Evolutionary conservation across 352 stramenopile species (phyloP), one percentile per base, ranked within the genome.

Genomic region (Phytopythium litorale): DNA sequence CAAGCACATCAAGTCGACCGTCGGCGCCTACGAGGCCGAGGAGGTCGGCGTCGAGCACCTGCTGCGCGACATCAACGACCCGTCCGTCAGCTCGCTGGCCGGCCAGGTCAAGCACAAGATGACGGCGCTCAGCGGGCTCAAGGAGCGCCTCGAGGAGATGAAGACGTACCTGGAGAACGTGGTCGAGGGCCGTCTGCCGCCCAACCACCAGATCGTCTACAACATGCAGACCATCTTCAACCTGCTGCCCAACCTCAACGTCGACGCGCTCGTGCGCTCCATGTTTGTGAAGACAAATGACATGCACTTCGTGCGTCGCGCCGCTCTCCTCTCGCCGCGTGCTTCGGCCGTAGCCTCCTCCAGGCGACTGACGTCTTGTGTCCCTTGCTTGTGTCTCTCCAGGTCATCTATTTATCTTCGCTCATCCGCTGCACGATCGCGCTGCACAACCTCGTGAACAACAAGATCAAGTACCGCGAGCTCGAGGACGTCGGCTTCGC

Each of bases 221-320:
- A 99, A 99, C 81, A 97, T 99, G 87, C 98, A 99, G 84, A 98
- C 95, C n/a, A 99, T 99, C 71, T 97, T 99, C 72, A 99, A 99
- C 75, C 73, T 99, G 45, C 77, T 99, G 63, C 97, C 97, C 28
- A 99, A 99, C 78, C 76, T 99, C 30, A 99, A 99, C 79, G 88
- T 98, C 32, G 92, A 98, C 63, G 92, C 97, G 71, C 89, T 99
- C 59, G 94, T 99, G 62, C 87, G 92, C 60, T 93, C 89, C 55
- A 97, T 99, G 88, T 92, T 99, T 66, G 93, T 99, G 66, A 99
- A 99, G 87, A 99, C 97, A 32, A 99, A 99, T 84, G 98, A 99
- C 83, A 99, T 99, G 93, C 94, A 99, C 79, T 97, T 99, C 62
- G 92, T 97, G 89, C 68, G 73, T 94, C 5, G 8, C 28, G 12